A percentile compares a stretch with the other conserved stretches of the same genome.
These are phyloP conservation scores for Fusarium devonianum DNA, from an alignment of 2,329 filamentous ascomycete species.

Conservation along the genomic window DNA sequence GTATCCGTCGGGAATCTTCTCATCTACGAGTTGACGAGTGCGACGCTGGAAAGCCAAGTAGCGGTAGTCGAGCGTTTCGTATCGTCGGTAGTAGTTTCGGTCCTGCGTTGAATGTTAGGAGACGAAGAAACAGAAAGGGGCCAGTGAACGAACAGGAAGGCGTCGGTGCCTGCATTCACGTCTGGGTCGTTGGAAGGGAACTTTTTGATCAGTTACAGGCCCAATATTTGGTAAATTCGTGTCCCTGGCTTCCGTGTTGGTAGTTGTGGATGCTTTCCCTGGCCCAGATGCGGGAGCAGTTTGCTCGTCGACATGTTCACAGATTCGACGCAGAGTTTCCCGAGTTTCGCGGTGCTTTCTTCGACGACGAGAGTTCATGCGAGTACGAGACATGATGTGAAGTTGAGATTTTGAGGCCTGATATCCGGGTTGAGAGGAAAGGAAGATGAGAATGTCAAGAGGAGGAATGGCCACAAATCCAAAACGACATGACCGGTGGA, in stretches of 20 bases:
- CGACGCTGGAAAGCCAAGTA: slow-evolving; percentile 3
- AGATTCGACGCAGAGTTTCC: background rate
- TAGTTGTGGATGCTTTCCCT: too few species aligned
- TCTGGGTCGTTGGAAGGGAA: background rate
- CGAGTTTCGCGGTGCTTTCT: background rate
- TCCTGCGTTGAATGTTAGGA: slow-evolving; percentile 3
- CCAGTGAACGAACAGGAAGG: slow-evolving; percentile 2
- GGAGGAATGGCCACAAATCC: background rate
- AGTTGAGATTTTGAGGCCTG: background rate
- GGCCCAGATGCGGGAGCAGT: background rate
- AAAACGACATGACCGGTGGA: background rate
- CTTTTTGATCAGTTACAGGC: background rate
- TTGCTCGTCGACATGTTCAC: background rate
- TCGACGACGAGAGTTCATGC: background rate
- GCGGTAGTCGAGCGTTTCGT: background rate
- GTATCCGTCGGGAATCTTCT: background rate
- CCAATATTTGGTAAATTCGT: too few species aligned
- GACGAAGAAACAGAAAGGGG: background rate
- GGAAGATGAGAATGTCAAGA: background rate
- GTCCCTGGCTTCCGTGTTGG: too few species aligned
- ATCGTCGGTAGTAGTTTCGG: slow-evolving; percentile 7
- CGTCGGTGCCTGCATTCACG: slow-evolving; percentile 2
- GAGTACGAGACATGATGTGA: slow-evolving; percentile 2
- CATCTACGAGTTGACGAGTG: background rate
- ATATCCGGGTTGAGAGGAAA: background rate